phyloP scores from a whole-genome alignment of 306 rosid genomes.

The Cajanus cajan region DNA sequence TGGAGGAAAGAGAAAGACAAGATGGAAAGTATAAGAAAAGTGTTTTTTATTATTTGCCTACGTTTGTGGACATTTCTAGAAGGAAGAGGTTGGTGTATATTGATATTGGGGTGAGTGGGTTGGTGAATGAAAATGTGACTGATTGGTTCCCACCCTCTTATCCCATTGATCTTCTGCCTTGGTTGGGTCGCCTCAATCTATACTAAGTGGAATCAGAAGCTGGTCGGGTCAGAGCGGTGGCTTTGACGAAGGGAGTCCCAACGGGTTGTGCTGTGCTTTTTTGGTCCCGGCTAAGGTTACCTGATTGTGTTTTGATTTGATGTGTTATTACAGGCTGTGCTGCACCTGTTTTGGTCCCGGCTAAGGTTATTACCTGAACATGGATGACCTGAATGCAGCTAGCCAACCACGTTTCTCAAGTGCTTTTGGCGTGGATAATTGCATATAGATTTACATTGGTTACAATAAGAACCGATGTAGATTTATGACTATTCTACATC shows the following conservation, averaged over 20 bases:
- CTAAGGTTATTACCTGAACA: conserved; percentile 56
- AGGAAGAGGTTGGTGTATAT: conserved; percentile 61
- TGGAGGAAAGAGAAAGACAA: conserved; percentile 34
- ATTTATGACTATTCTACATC: no score
- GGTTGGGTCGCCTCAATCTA: no score
- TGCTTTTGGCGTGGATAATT: conserved; percentile 33
- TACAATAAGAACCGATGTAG: no score
- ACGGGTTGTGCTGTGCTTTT: no score
- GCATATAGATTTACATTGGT: no score
- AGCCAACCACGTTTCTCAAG: conserved; percentile 36
- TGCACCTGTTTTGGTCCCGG: conserved; percentile 54
- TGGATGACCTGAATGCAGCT: conserved; percentile 39
- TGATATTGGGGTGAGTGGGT: conserved; percentile 66
- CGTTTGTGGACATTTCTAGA: conserved; percentile 48
- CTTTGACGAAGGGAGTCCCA: no score
- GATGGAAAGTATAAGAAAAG: conserved; percentile 26
- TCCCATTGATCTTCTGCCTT: conserved; percentile 61
- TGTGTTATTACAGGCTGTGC: conserved; percentile 42
- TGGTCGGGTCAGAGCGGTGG: no score
- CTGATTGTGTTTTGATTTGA: background rate
- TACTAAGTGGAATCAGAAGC: no score
- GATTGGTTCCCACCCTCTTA: conserved; percentile 72
- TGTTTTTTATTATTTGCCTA: conserved; percentile 58
- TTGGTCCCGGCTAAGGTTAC: background rate
- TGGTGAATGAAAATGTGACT: conserved; percentile 23